These are phyloP conservation scores for Cryphonectria parasitica DNA, from an alignment of 2,329 filamentous ascomycete genomes.

Conservation along the genomic window DNA sequence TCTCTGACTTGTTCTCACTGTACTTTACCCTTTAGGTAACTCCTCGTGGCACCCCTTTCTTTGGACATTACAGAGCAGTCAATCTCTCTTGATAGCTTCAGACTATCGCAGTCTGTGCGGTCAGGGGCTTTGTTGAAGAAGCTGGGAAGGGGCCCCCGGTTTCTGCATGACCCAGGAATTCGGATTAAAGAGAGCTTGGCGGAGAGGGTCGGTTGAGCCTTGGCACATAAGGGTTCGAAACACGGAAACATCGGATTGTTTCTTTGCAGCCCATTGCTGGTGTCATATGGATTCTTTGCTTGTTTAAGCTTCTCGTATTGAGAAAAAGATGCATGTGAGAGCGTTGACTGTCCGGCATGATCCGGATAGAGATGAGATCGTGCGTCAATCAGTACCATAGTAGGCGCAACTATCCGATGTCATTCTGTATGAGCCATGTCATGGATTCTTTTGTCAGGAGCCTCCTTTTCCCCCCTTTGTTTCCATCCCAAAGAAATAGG, in stretches of 20 bases:
- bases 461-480: neutral
- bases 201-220: neutral
- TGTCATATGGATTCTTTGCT: neutral
- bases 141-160: neutral
- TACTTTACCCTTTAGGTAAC: neutral
- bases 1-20: too few species aligned
- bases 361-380: neutral
- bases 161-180: constrained; percentile 5
- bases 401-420: neutral
- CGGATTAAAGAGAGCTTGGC: constrained; percentile 1
- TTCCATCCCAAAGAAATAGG: too few species aligned
- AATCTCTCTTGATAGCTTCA: neutral
- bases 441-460: neutral
- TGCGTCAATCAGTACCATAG: too few species aligned
- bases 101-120: neutral
- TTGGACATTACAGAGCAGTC: neutral
- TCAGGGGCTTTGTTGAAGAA: neutral
- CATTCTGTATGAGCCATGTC: neutral
- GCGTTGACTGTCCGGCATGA: neutral
- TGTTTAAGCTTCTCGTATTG: neutral
- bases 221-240: neutral
- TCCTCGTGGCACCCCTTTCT: neutral
- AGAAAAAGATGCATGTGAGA: neutral
- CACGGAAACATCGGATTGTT: neutral
- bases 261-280: neutral